Evolutionary conservation across 352 stramenopile genomes (phyloP), one percentile per base, ranked within the genome.

Genomic region (Phytopythium helicoides): DNA sequence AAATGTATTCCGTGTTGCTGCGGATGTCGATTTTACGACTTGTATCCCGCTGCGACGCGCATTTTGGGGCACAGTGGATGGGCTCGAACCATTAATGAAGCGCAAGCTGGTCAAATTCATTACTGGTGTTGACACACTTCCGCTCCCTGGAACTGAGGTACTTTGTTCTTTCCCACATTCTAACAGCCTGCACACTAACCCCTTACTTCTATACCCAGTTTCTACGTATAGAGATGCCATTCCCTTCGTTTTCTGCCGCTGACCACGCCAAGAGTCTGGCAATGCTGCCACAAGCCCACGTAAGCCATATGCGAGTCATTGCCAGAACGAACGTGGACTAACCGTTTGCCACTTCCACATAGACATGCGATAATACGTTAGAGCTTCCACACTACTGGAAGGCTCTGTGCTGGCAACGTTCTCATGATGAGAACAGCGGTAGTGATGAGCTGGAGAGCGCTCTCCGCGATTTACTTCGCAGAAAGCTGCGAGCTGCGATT

Each of bases 331-430:
- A n/a, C n/a, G n/a, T n/a, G n/a, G n/a, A 44, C 25, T 28, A 15
- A 41, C 21, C 11, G n/a, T n/a, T n/a, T n/a, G n/a, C n/a, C n/a
- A n/a, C n/a, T n/a, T n/a, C n/a, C n/a, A n/a, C n/a, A n/a, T n/a
- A 90, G 80, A 91, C 80, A 7, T 91, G 77, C 37, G 77, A 91
- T 53, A 91, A 91, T 47, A 87, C 71, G 9, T 44, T 91, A 10
- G 77, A 91, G 49, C 66, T 91, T 10, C 77, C 77, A 9, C 61
- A 91, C 64, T 91, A 89, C 51, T 91, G 81, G 77, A 81, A 75
- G 39, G 78, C 75, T 10, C 45, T 89, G 6, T 86, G 76, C 54
- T 89, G 68, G 77, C 71, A 68, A 42, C 38, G 60, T 15, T 38
- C 71, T 0, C 69, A 72, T 15, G 58, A 77, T 12, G 62, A 73